Base-by-base conservation (phyloP, 2,329 filamentous ascomycete genomes). In the Talaromyces sp. region DNA sequence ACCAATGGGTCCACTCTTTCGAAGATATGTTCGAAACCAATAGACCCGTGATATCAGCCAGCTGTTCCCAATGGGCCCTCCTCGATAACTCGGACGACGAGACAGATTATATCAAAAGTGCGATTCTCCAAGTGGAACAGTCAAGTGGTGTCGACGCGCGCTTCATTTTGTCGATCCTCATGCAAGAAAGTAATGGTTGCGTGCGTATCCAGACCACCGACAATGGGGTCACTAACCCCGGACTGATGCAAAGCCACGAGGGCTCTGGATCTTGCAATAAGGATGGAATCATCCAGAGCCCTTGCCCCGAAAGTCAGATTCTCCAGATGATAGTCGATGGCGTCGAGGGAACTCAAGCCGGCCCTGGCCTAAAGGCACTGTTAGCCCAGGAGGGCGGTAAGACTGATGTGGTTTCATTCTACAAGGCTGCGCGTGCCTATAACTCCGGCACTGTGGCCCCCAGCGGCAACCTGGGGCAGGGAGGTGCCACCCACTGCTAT, bases 151-250 rank as follows among this genome's bases (percentile, higher is more conserved):
- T 78, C 32, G 74, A 77, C 54, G 57, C 65, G 36, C 73, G 75
- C 47, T 75, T 76, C 54, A 75, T 79, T 57, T 65, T 78, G n/a
- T 72, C 74, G 17, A 63, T 78, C 52, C 55, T 78, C 41, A 69
- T 78, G 66, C 76, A 78, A 58, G 76, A 79, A 58, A 75, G 70
- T 55, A 70, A 69, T 50, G 76, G 76, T 33, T 77, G 75, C 58
- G 75, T 77, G n/a, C 74, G 75, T 20, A 74, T 68, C 16, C 64
- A 57, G 3, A 75, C 74, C 20, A 76, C 74, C 33, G 60, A 71
- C 67, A 68, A 75, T 56, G 71, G 72, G 11, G 72, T 76, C 17
- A 54, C 53, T 47, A 78, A 78, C 62, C 75, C 76, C 0, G 76
- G 76, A 40, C 67, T 65, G 40, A 65, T 71, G 55, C 70, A 74